Evolutionary conservation across 768 basidiomycete genomes (phyloP), one percentile per base, ranked within the genome.

Genomic region (Lentinula detonsa): DNA sequence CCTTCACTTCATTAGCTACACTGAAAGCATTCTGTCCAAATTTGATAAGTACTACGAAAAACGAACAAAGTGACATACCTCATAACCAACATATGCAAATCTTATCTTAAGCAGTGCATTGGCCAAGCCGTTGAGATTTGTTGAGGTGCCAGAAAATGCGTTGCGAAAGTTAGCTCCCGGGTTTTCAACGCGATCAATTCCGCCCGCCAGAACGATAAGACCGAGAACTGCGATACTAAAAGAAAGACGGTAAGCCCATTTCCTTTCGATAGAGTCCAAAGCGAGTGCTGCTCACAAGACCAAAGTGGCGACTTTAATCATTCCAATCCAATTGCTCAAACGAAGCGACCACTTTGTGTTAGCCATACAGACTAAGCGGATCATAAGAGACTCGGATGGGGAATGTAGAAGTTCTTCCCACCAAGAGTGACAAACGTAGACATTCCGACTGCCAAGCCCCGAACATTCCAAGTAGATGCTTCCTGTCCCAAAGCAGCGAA

Each of bases 181-280:
- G 68, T 87, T 79, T 46, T 75, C 43, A n/a, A 88, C 77, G 7
- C 74, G 75, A 2, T 84, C 86, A 18, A 54, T 40, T 57, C 77
- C 73, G 0, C 85, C 86, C 4, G 80, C 78, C 10, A 88, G 76
- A 8, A 87, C 87, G 23, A 82, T 82, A 74, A 84, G 81, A 65
- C 81, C 81, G 4, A 83, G 79, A 45, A 86, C 69, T 1, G 84
- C 79, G 48, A 88, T 71, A 63, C 74, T 76, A 60, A 35, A 45
- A 31, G 9, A 4, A 51, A 50, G 15, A 7, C 28, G 33, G 3
- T 35, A 28, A 9, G 0, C 39, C 23, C 28, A 23, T 1, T 8
- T 21, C 31, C 8, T 50, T 34, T 31, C 37, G 46, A 48, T n/a
- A 5, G 8, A 23, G 46, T 9, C 0, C 21, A 8, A 48, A 48